phyloP scores from a whole-genome alignment of 345 rosid species.

The Cochlearia excelsa region DNA sequence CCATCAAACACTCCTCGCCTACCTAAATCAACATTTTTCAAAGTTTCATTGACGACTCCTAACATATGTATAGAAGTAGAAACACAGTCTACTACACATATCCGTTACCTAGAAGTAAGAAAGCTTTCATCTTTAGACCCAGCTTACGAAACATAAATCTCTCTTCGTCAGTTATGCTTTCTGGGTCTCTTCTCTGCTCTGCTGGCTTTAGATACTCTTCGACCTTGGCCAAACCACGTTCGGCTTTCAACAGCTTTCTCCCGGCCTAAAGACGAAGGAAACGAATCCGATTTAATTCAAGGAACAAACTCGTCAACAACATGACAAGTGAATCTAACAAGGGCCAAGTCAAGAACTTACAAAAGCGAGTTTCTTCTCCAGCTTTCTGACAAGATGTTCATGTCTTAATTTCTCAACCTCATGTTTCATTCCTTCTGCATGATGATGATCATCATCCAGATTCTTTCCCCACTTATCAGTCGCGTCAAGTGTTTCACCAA shows the following conservation, averaged over 20 bases:
- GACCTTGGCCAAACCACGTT: slow-evolving; percentile 66
- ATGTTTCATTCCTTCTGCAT: slow-evolving; percentile 53
- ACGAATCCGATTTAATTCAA: background rate
- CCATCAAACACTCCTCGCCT: slow-evolving; percentile 95
- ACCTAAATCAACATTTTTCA: slow-evolving; percentile 49
- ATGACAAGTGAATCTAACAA: background rate
- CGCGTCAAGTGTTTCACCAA: slow-evolving; percentile 83
- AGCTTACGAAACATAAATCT: slow-evolving; percentile 98
- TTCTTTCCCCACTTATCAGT: slow-evolving; percentile 73
- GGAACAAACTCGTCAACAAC: background rate
- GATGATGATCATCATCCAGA: slow-evolving; percentile 57
- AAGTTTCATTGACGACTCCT: slow-evolving; percentile 19
- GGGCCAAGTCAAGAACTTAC: slow-evolving; percentile 49
- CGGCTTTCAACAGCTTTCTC: slow-evolving; percentile 63
- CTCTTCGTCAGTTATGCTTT: slow-evolving; percentile 86
- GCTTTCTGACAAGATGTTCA: slow-evolving; percentile 61
- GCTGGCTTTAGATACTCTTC: slow-evolving; percentile 68
- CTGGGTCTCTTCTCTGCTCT: slow-evolving; percentile 60
- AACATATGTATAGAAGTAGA: background rate
- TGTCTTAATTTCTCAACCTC: slow-evolving; percentile 74
- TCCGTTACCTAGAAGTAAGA: slow-evolving; percentile 78
- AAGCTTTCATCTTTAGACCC: slow-evolving; percentile 91
- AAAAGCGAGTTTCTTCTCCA: slow-evolving; percentile 63
- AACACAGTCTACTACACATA: background rate
- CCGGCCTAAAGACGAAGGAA: slow-evolving; percentile 55